A percentile compares a stretch with the other conserved stretches of the same genome.
These are phyloP conservation scores for Candida sp. DNA, from an alignment of 1,139 yeast species.

Conservation along the genomic window DNA sequence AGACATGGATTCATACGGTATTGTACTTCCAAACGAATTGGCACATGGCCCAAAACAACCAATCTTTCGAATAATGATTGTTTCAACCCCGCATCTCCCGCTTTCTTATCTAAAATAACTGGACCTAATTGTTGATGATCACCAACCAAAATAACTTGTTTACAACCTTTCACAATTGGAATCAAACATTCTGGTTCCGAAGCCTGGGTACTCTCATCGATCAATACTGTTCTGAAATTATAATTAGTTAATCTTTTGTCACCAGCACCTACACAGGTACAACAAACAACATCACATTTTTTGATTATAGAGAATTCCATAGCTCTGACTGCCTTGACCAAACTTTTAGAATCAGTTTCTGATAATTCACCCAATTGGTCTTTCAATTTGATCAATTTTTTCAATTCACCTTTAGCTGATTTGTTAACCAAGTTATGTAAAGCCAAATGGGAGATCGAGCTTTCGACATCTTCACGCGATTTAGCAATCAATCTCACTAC, in stretches of 20 bases:
- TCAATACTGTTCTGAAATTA: slow-evolving; percentile 72
- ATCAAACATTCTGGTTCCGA: slow-evolving; percentile 90
- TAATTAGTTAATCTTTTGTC: slow-evolving; percentile 55
- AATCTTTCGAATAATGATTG: slow-evolving; percentile 87
- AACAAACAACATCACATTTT: slow-evolving; percentile 78
- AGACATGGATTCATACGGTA: slow-evolving; percentile 93
- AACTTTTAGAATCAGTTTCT: slow-evolving; percentile 45
- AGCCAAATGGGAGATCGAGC: slow-evolving; percentile 51
- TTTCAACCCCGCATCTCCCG: slow-evolving; percentile 81
- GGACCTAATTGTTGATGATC: slow-evolving; percentile 97
- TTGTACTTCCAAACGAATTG: slow-evolving; percentile 85
- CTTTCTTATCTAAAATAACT: slow-evolving; percentile 73
- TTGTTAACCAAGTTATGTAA: slow-evolving; percentile 47
- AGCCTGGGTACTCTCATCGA: slow-evolving; percentile 94
- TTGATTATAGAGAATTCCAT: slow-evolving; percentile 51
- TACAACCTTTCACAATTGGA: slow-evolving; percentile 86
- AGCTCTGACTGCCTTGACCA: slow-evolving; percentile 35
- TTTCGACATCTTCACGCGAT: slow-evolving; percentile 78
- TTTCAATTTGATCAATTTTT: slow-evolving; percentile 54
- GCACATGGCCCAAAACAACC: slow-evolving; percentile 80
- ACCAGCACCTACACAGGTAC: slow-evolving; percentile 94
- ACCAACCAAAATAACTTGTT: slow-evolving; percentile 87
- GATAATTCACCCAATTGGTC: slow-evolving; percentile 73
- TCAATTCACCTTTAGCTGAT: slow-evolving; percentile 53
- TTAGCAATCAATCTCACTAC: slow-evolving; percentile 78